A percentile compares a stretch with the other conserved stretches of the same genome.
Conservation (phyloP, 2,329 filamentous ascomycete species). For the Colletotrichum tropicicola region DNA sequence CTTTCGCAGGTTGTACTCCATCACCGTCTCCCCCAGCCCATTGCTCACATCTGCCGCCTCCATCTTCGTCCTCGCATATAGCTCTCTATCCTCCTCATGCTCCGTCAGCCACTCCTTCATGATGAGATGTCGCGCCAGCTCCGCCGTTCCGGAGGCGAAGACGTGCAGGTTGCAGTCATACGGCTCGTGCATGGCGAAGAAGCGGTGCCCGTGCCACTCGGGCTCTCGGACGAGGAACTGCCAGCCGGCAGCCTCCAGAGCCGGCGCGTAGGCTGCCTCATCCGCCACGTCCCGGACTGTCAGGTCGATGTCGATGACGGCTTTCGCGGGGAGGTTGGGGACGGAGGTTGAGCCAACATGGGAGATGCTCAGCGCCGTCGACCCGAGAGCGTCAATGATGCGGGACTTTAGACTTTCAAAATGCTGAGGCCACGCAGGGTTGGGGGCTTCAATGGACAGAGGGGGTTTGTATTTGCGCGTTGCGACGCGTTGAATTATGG, state of each 20-base stretch:
- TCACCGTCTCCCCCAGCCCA: slow-evolving; percentile 41
- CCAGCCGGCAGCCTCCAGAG: slow-evolving; percentile 54
- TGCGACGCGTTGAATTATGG: slow-evolving; percentile 36
- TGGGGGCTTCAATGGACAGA: slow-evolving; percentile 44
- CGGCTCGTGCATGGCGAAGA: slow-evolving; percentile 48
- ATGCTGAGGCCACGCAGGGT: slow-evolving; percentile 45
- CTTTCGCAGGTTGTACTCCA: slow-evolving; percentile 52
- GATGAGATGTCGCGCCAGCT: slow-evolving; percentile 51
- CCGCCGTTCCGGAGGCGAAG: slow-evolving; percentile 51
- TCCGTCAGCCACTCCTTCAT: slow-evolving; percentile 54
- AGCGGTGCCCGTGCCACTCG: slow-evolving; percentile 57
- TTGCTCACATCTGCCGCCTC: slow-evolving; percentile 42
- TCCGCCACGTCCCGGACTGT: slow-evolving; percentile 48
- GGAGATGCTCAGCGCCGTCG: slow-evolving; percentile 43
- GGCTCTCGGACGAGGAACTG: slow-evolving; percentile 56
- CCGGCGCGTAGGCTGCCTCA: slow-evolving; percentile 51
- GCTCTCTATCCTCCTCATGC: slow-evolving; percentile 45
- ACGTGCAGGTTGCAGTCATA: slow-evolving; percentile 56
- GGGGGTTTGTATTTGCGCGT: slow-evolving; percentile 34
- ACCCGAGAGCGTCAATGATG: slow-evolving; percentile 46
- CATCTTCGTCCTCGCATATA: slow-evolving; percentile 50
- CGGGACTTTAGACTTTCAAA: slow-evolving; percentile 42
- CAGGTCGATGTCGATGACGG: slow-evolving; percentile 62
- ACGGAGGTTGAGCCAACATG: slow-evolving; percentile 63
- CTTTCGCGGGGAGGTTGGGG: slow-evolving; percentile 58